Conservation (phyloP, 768 basidiomycete genomes). For the Lanmaoa rubissima region DNA sequence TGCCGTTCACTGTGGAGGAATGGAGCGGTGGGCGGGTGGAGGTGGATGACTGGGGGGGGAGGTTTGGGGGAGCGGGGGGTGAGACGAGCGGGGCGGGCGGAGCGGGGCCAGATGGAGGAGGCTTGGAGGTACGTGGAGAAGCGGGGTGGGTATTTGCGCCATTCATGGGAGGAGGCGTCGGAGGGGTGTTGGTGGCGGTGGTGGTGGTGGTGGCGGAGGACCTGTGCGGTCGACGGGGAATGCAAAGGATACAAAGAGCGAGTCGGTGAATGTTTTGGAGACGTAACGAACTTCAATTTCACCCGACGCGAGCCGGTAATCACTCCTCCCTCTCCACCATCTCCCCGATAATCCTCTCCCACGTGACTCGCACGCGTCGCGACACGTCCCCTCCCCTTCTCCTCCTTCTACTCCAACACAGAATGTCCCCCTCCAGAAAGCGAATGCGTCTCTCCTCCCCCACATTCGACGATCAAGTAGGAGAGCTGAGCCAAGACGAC, state of each 20-base stretch:
- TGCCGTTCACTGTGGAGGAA: conserved; percentile 30
- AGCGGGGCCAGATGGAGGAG: conserved; percentile 56
- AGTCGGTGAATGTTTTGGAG: conserved; percentile 24
- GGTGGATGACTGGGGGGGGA: conserved; percentile 37
- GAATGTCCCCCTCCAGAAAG: conserved; percentile 39
- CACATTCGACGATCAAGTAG: conserved; percentile 54
- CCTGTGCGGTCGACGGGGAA: conserved; percentile 28
- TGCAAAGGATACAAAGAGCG: conserved; percentile 25
- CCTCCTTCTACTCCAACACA: background rate
- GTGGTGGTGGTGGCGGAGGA: conserved; percentile 7
- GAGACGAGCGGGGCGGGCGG: conserved; percentile 52
- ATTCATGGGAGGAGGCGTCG: conserved; percentile 41
- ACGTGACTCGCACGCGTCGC: conserved; percentile 20
- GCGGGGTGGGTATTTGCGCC: conserved; percentile 28
- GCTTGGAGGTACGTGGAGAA: conserved; percentile 41
- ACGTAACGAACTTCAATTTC: background rate
- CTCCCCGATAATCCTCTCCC: background rate
- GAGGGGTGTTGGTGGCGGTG: background rate
- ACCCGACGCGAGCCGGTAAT: background rate
- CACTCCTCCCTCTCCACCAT: background rate
- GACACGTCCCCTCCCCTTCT: background rate
- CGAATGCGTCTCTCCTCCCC: conserved; percentile 65
- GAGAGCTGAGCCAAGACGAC: conserved; percentile 53
- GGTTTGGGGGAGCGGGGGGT: conserved; percentile 32
- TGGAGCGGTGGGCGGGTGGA: conserved; percentile 32